A percentile compares a stretch with the other conserved stretches of the same genome.
Conservation (phyloP, 225 moss, liverwort and hornwort species). For the Polytrichum commune region DNA sequence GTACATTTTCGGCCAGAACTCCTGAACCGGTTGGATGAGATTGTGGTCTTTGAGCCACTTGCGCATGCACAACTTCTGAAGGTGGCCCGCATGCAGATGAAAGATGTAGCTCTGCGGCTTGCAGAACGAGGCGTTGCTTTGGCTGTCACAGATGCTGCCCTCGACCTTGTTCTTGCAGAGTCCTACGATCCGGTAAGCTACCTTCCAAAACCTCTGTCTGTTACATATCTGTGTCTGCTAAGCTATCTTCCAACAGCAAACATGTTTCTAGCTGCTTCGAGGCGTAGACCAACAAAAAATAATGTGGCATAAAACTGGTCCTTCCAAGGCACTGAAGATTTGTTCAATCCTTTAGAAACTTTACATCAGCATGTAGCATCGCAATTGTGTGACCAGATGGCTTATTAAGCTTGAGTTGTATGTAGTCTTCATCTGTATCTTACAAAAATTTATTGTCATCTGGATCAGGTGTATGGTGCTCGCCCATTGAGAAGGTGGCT, state of each 20-base stretch:
- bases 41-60: constrained; percentile 87
- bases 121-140: constrained; percentile 88
- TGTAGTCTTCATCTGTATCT: not conserved
- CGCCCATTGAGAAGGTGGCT: constrained; percentile 89
- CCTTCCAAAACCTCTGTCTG: too few species aligned
- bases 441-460: not conserved
- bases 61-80: constrained; percentile 63
- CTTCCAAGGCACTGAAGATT: too few species aligned
- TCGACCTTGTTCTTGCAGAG: constrained; percentile 73
- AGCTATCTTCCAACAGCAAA: too few species aligned
- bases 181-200: constrained; percentile 73
- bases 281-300: not conserved
- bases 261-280: not conserved
- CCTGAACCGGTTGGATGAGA: constrained; percentile 87
- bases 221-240: too few species aligned
- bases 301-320: not conserved
- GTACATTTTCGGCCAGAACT: constrained; percentile 82
- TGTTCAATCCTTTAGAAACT: too few species aligned
- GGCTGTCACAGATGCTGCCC: constrained; percentile 83
- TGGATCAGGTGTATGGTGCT: constrained; percentile 74
- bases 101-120: constrained; percentile 72
- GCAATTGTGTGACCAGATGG: too few species aligned
- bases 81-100: constrained; percentile 94
- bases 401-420: too few species aligned
- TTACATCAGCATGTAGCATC: too few species aligned